These are phyloP conservation scores for Tetrahymena elliotti DNA, from an alignment of 73 alveolate species.

Conservation along the genomic window DNA sequence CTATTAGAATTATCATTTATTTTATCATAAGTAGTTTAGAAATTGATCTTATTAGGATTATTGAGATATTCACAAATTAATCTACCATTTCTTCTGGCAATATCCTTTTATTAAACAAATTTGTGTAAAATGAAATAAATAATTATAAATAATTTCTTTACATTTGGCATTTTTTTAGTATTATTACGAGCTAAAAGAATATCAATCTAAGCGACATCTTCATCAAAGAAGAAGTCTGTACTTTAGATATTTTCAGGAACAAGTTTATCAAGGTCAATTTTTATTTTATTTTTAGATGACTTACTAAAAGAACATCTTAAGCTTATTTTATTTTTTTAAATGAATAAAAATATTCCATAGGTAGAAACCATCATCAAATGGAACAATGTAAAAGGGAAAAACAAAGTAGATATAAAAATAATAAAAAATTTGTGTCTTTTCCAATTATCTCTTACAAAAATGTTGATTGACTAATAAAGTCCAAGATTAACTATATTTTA, in stretches of 20 bases:
- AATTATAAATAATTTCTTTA: neutral
- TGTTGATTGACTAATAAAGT: neutral
- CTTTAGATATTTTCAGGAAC: neutral
- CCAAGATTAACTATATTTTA: neutral
- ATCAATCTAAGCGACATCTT: neutral
- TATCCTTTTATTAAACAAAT: neutral
- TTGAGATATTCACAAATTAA: neutral
- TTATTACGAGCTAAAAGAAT: neutral
- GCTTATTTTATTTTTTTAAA: neutral
- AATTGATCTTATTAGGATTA: neutral
- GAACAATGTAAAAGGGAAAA: neutral
- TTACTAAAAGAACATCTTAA: neutral
- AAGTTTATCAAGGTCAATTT: neutral
- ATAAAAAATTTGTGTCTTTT: neutral
- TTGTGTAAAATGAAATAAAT: neutral
- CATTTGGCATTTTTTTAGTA: neutral
- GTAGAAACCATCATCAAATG: neutral
- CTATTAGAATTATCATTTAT: neutral
- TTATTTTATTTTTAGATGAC: neutral
- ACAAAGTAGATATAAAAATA: neutral
- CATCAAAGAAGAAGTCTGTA: neutral
- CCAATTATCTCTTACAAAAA: neutral
- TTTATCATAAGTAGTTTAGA: neutral
- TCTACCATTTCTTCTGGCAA: neutral
- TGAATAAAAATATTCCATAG: neutral